These are phyloP conservation scores for Xylaria acuta DNA, from an alignment of 495 filamentous ascomycete genomes.

Conservation along the genomic window DNA sequence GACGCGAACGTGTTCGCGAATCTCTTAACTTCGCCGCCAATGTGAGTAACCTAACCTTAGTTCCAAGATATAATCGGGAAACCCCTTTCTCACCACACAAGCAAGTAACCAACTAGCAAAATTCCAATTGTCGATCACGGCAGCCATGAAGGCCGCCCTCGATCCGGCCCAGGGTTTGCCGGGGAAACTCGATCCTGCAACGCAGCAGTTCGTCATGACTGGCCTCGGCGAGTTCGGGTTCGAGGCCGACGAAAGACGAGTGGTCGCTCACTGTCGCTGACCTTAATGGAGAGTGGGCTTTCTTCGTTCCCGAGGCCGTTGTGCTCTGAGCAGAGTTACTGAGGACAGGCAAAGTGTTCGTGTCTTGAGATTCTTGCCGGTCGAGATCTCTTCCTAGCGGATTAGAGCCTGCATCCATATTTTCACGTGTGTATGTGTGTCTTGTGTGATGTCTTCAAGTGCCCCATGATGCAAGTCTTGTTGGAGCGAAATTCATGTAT, in stretches of 20 bases:
- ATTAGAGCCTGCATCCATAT: background rate
- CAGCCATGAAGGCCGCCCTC: slow-evolving; percentile 1
- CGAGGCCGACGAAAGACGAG: slow-evolving; percentile 53
- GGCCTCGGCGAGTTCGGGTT: slow-evolving; percentile 49
- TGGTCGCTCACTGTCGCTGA: slow-evolving; percentile 41
- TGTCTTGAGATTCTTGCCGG: background rate
- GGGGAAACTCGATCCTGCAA: slow-evolving; percentile 42
- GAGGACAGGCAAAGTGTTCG: background rate
- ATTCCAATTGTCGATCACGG: too few species aligned
- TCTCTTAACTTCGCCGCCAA: slow-evolving; percentile 11
- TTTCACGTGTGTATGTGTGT: background rate
- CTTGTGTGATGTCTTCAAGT: background rate
- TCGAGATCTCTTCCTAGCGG: background rate
- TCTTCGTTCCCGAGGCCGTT: slow-evolving; percentile 43
- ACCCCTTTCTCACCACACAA: too few species aligned
- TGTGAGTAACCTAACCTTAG: background rate
- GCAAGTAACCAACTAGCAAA: too few species aligned
- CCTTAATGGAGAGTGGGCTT: slow-evolving; percentile 45
- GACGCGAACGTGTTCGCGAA: slow-evolving; percentile 12
- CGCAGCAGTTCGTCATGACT: slow-evolving; percentile 45
- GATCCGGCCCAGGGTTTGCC: slow-evolving; percentile 32
- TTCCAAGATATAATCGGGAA: too few species aligned
- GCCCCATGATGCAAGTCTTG: background rate
- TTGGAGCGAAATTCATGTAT: background rate
- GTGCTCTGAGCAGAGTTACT: slow-evolving; percentile 3